Conservation (phyloP, 106 monocot genomes). For the Gastrodia elata region DNA sequence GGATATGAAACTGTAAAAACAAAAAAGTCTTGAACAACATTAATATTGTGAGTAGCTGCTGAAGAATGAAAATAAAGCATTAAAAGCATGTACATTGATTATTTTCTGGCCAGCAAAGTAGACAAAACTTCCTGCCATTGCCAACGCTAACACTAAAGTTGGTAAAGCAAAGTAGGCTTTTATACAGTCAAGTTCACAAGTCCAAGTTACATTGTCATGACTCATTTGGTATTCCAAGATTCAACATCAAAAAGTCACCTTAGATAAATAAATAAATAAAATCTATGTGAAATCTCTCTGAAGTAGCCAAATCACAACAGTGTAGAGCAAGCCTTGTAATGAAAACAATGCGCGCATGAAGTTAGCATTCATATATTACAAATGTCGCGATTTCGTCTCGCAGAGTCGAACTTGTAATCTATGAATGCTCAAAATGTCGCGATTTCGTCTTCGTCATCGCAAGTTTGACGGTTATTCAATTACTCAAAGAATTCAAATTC, state of each 20-base stretch:
- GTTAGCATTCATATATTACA: background rate
- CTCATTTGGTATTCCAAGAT: background rate
- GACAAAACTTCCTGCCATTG: background rate
- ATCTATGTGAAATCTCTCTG: background rate
- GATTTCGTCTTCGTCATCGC: no score
- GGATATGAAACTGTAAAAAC: constrained; percentile 2
- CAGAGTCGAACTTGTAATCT: no score
- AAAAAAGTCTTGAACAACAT: background rate
- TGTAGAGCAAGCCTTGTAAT: background rate
- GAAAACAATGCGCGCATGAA: background rate
- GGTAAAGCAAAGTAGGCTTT: background rate
- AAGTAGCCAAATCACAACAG: background rate
- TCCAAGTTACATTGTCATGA: background rate
- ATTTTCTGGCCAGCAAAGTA: background rate
- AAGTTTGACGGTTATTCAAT: no score
- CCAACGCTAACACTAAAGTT: background rate
- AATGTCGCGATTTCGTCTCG: no score
- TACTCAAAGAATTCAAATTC: no score
- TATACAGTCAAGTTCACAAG: background rate
- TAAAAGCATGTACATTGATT: background rate
- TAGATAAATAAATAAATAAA: background rate
- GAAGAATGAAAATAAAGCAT: background rate
- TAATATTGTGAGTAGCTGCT: background rate
- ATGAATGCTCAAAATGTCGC: no score
- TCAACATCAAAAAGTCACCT: background rate